Evolutionary conservation across 106 monocot species (phyloP), one percentile per base, ranked within the genome.

Genomic region (Gastrodia elata): DNA sequence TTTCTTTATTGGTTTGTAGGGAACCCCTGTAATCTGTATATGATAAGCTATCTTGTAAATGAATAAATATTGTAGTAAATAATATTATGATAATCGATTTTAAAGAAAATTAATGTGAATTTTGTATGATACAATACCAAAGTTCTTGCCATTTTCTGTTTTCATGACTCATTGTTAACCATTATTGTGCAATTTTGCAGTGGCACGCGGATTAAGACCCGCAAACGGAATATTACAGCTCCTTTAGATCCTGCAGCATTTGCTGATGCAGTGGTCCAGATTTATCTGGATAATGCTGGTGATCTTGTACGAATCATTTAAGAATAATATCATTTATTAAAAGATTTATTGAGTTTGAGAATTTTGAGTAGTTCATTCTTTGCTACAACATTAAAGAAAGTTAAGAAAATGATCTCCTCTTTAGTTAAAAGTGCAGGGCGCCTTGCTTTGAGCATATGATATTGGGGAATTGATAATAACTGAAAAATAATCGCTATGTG

Each of bases 121-220:
- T n/a, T 48, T 52, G 52, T 52, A 4, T 52, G 52, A 52, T 52
- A 52, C 52, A 52, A 24, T 52, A 52, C 20, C 22, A n/a, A 52
- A 52, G 20, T 8, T 2, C 22, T 52, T 52, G 7, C 10, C 22
- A 5, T 52, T 52, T n/a, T 52, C 20, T 52, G 18, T 52, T 52
- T 52, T 15, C 13, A 8, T 61, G 32, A 32, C 32, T 32, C 64
- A 38, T 28, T 68, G 59, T 35, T 25, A 22, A 36, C 16, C 35
- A 20, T 38, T 30, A 20, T 38, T 30, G 16, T 41, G 67, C 24
- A 20, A 73, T 68, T 41, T 65, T 90, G 67, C 75, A 97, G 96
- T 86, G 96, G 96, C 73, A 86, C 87, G 92, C 96, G 96, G 96
- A 93, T 93, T 78, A 97, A 97, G 96, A 90, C 92, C 92, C 92